Evolutionary conservation across 2,329 filamentous ascomycete genomes (phyloP), one percentile per base, ranked within the genome.

Genomic region (Penicillium palitans): DNA sequence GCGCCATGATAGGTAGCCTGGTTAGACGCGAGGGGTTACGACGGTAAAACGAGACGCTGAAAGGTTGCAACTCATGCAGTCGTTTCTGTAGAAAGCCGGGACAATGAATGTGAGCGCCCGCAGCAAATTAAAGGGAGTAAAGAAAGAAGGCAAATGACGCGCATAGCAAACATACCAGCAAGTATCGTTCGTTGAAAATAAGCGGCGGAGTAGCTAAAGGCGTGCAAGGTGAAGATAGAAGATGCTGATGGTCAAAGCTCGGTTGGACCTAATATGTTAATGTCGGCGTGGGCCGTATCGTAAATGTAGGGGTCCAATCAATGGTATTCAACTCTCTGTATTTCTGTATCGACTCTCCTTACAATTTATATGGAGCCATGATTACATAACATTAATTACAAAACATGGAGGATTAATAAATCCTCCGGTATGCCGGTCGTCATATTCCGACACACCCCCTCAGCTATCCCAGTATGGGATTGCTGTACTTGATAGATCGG

Each of bases 1-100:
- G 81, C 72, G 81, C 76, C 83, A 85, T 85, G 70, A 62, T 66
- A 51, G 39, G 61, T 59, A 51, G 48, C 61, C 63, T 60, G 65
- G 52, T 67, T 65, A 65, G 57, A 68, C 62, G 56, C 65, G 62
- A 69, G 64, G 67, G 65, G 65, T 60, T 62, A 66, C 64, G 60
- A 66, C 46, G 61, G 58, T 67, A 57, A 62, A 67, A 61, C 66
- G 63, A 57, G 67, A 65, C 64, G 51, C 45, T 56, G 62, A 64
- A 57, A 70, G 61, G 61, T 67, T 64, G 70, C 68, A 67, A 70
- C 61, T 72, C 72, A 74, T 74, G 63, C 58, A 67, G 63, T 64
- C 55, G 67, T 62, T 56, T 57, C 65, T 65, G 53, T 49, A 54
- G 35, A 35, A 40, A 41, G 4, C 19, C 31, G 42, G n/a, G 40